A percentile compares a stretch with the other conserved stretches of the same genome.
phyloP scores from a whole-genome alignment of 2,329 filamentous ascomycete species.

The Herpotrichia juniperi region DNA sequence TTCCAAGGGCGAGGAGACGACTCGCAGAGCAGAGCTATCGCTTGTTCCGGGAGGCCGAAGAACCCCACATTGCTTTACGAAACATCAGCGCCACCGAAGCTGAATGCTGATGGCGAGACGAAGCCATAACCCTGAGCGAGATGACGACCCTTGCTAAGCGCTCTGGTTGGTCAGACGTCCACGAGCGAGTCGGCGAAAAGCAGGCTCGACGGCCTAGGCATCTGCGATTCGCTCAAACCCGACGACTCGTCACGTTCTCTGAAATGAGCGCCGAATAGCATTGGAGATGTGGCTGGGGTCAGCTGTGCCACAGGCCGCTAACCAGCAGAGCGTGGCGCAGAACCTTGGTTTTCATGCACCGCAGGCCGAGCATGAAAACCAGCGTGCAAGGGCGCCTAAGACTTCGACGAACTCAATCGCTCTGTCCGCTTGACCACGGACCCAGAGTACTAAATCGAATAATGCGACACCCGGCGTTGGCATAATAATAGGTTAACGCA shows the following conservation, averaged over 20 bases:
- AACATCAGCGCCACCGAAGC: conserved; percentile 14
- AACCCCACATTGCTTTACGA: conserved; percentile 9
- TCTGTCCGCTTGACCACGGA: conserved; percentile 7
- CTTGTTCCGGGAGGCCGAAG: conserved; percentile 7
- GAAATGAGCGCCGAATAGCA: conserved; percentile 3
- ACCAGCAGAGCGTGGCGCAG: conserved; percentile 5
- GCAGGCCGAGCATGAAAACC: neutral
- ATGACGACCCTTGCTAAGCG: conserved; percentile 12
- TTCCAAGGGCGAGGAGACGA: conserved; percentile 11
- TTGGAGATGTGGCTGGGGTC: neutral
- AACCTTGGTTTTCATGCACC: neutral
- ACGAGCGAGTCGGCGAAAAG: conserved; percentile 3
- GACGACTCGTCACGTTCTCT: conserved; percentile 15
- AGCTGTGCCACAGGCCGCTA: conserved; percentile 17
- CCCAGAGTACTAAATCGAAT: neutral
- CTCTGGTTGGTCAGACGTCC: conserved; percentile 12
- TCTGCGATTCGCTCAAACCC: conserved; percentile 16
- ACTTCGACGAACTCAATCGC: conserved; percentile 1
- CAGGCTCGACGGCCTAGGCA: conserved; percentile 5
- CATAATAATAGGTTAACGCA: conserved; percentile 10
- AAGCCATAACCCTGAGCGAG: conserved; percentile 14
- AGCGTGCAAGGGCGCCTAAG: conserved; percentile 14
- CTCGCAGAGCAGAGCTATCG: conserved; percentile 5
- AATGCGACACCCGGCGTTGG: conserved; percentile 4
- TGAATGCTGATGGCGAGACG: conserved; percentile 14